Evolutionary conservation across 2,329 filamentous ascomycete species (phyloP).

Genomic region (Colletotrichum coccodes): DNA sequence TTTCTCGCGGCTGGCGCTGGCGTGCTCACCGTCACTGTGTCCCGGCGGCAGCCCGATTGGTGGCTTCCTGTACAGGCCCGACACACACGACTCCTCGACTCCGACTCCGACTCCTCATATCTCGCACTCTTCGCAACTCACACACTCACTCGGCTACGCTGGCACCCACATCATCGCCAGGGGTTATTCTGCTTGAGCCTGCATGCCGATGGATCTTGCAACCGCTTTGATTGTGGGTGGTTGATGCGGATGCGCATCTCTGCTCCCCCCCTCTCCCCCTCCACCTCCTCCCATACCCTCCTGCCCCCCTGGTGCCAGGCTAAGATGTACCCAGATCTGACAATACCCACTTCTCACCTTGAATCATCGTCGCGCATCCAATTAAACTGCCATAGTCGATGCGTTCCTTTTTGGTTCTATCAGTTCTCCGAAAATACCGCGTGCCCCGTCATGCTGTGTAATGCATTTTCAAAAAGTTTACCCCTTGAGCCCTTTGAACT

Average conservation of each 20-base stretch:
- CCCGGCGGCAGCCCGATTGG: conserved; percentile 28
- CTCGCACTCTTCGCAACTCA: not conserved
- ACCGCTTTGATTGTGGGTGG: not conserved
- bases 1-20: conserved; percentile 10
- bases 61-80: not conserved
- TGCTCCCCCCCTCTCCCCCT: not conserved
- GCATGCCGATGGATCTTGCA: conserved; percentile 3
- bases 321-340: conserved; percentile 4
- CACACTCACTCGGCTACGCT: not conserved
- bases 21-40: not conserved
- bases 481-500: not conserved
- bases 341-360: not conserved
- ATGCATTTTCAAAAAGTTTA: not conserved
- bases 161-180: not conserved
- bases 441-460: not conserved
- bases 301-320: not conserved
- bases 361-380: conserved; percentile 1
- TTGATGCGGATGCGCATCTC: not conserved
- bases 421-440: conserved; percentile 7
- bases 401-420: conserved; percentile 12
- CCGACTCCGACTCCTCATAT: not conserved
- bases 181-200: not conserved
- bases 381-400: conserved; percentile 11
- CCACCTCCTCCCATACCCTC: not conserved
- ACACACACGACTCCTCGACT: not conserved